phyloP scores from a whole-genome alignment of 768 basidiomycete species.

The Xanthoconium purpureum region DNA sequence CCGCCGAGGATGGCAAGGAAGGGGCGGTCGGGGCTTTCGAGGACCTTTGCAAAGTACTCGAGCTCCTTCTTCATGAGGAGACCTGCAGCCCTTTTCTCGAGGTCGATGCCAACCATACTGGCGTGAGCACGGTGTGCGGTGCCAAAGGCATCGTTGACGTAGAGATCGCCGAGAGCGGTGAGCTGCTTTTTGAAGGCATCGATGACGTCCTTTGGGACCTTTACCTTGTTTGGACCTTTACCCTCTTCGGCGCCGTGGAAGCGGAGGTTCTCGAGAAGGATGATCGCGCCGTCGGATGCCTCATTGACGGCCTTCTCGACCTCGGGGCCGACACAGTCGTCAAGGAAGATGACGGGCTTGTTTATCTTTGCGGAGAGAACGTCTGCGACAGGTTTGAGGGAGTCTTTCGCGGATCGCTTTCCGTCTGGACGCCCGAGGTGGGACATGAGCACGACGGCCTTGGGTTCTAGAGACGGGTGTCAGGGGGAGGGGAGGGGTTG shows the following conservation, averaged over 20 bases:
- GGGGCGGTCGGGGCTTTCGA: constrained; percentile 90
- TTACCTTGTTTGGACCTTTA: constrained; percentile 94
- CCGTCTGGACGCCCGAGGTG: constrained; percentile 98
- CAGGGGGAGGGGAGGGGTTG: neutral
- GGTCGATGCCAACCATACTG: constrained; percentile 95
- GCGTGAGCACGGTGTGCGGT: constrained; percentile 98
- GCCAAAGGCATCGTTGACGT: constrained; percentile 98
- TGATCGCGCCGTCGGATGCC: constrained; percentile 60
- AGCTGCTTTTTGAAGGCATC: constrained; percentile 82
- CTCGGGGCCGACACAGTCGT: constrained; percentile 82
- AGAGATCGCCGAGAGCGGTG: constrained; percentile 91
- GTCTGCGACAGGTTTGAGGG: constrained; percentile 79
- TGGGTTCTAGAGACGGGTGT: constrained; percentile 53
- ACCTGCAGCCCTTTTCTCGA: constrained; percentile 89
- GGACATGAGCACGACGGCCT: constrained; percentile 90
- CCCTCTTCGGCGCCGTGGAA: constrained; percentile 99
- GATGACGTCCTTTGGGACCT: constrained; percentile 82
- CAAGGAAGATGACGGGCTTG: constrained; percentile 74
- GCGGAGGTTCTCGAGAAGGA: constrained; percentile 95
- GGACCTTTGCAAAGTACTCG: constrained; percentile 96
- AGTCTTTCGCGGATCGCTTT: constrained; percentile 83
- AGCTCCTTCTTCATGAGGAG: constrained; percentile 99
- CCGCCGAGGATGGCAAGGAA: constrained; percentile 99
- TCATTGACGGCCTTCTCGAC: constrained; percentile 72
- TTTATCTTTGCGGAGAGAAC: constrained; percentile 48